phyloP scores from a whole-genome alignment of 2,329 filamentous ascomycete genomes.

The Amesomyces nigricolor region DNA sequence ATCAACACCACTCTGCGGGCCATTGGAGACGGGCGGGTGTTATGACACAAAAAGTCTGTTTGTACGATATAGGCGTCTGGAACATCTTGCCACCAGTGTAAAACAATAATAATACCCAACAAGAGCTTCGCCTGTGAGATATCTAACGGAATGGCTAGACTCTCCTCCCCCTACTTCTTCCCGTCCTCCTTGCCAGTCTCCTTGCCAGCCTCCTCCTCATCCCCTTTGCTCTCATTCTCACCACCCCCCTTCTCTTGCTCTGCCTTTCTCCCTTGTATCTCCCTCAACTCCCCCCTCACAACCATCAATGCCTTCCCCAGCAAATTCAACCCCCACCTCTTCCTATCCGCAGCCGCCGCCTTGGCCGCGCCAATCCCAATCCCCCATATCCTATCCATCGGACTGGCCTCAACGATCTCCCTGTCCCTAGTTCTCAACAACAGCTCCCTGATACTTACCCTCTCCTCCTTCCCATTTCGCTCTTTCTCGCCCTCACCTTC shows the following conservation, averaged over 20 bases:
- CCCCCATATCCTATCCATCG: slow-evolving; percentile 60
- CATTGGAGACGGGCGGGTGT: slow-evolving; percentile 5
- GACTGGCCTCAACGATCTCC: slow-evolving; percentile 58
- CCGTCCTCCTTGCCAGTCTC: neutral
- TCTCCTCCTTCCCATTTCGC: neutral
- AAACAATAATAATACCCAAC: slow-evolving; percentile 4
- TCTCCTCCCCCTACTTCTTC: neutral
- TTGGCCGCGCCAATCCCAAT: slow-evolving; percentile 52
- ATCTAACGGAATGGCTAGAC: neutral
- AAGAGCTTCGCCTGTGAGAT: too few species aligned
- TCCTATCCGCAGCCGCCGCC: slow-evolving; percentile 41
- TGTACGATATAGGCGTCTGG: slow-evolving; percentile 8
- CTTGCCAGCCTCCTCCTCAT: neutral
- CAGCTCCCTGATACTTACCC: slow-evolving; percentile 37
- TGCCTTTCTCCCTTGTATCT: slow-evolving; percentile 28
- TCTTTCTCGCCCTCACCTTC: neutral
- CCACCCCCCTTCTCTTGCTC: slow-evolving; percentile 3
- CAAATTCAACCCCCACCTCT: slow-evolving; percentile 58
- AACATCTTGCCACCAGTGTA: neutral
- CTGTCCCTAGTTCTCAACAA: slow-evolving; percentile 54
- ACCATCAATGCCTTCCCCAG: slow-evolving; percentile 56
- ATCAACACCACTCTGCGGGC: slow-evolving; percentile 17
- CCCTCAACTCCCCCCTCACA: slow-evolving; percentile 48
- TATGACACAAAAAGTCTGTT: slow-evolving; percentile 2
- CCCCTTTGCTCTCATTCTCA: neutral